These are phyloP conservation scores for Penicillium ucsense DNA, from an alignment of 495 filamentous ascomycete species.

Conservation along the genomic window DNA sequence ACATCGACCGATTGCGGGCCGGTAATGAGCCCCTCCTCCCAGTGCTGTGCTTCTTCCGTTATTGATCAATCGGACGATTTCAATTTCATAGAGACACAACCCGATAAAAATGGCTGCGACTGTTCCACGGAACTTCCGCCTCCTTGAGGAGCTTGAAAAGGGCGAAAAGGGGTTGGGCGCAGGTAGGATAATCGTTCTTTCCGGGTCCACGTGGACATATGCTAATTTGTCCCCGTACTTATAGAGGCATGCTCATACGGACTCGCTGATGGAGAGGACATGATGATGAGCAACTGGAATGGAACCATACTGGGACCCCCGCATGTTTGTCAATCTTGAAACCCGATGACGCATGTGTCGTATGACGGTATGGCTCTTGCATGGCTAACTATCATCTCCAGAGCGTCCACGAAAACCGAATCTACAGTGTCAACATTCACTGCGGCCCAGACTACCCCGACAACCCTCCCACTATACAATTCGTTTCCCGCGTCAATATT, in stretches of 20 bases:
- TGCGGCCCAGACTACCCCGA: constrained; percentile 88
- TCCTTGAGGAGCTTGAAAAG: constrained; percentile 96
- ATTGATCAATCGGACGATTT: not conserved
- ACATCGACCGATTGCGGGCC: constrained; percentile 1
- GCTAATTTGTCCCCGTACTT: constrained; percentile 10
- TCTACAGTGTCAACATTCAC: constrained; percentile 96
- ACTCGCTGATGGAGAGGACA: constrained; percentile 86
- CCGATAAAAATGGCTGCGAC: constrained; percentile 74
- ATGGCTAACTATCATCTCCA: constrained; percentile 22
- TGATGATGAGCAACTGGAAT: constrained; percentile 98
- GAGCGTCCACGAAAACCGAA: constrained; percentile 96
- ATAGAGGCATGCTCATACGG: constrained; percentile 95
- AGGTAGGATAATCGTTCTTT: constrained; percentile 40
- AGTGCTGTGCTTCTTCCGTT: not conserved
- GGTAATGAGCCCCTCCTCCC: constrained; percentile 15
- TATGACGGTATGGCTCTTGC: not conserved
- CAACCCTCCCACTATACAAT: constrained; percentile 76
- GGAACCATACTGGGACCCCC: constrained; percentile 94
- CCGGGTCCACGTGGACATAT: not conserved
- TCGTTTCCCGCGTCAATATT: constrained; percentile 87
- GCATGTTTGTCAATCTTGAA: constrained; percentile 55
- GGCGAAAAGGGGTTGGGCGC: constrained; percentile 95
- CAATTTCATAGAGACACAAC: no score
- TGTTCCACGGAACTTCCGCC: constrained; percentile 87
- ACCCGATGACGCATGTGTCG: not conserved